Evolutionary conservation across 208 protist species (phyloP), one percentile per base, ranked within the genome.

Genomic region (Histomonas meleagridis): DNA sequence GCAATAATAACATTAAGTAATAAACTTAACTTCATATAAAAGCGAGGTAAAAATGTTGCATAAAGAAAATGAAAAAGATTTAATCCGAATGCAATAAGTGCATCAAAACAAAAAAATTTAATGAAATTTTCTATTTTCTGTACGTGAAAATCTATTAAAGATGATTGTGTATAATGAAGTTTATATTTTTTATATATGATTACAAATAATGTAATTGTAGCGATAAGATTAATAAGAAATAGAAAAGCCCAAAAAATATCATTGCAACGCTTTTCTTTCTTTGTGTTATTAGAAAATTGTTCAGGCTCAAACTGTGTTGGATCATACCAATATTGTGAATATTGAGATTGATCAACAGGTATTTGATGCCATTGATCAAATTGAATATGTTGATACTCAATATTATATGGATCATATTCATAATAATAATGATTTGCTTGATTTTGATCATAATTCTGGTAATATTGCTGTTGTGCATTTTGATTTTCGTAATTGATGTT

Each of bases 281-380:
- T 86, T 16, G 76, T 86, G 46, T 86, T 86, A 38, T 55, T 46
- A 7, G 76, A 86, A 48, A 55, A 86, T 35, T 5, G 51, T 49
- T 86, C 4, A 9, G 76, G 76, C 26, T 86, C 46, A n/a, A 86
- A 86, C 16, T 16, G 16, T 21, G 51, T 12, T 40, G 76, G 40
- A n/a, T 14, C 23, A 86, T 55, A 38, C 76, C 76, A 86, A 55
- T 86, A 86, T 46, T 86, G 40, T 18, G 43, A 86, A 55, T 86
- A 48, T 28, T 86, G 46, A 38, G 76, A 57, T 38, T 51, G 21
- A 4, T 86, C n/a, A n/a, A 26, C n/a, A 57, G 76, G 76, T 32
- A 38, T 51, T 35, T 23, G 28, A 7, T 86, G 46, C 76, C 76
- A 86, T 38, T 86, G 76, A 16, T 55, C 16, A 55, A 86, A 18